These are phyloP conservation scores for Apophysomyces elegans DNA, from an alignment of 371 early-diverging fungal genomes.

Conservation along the genomic window DNA sequence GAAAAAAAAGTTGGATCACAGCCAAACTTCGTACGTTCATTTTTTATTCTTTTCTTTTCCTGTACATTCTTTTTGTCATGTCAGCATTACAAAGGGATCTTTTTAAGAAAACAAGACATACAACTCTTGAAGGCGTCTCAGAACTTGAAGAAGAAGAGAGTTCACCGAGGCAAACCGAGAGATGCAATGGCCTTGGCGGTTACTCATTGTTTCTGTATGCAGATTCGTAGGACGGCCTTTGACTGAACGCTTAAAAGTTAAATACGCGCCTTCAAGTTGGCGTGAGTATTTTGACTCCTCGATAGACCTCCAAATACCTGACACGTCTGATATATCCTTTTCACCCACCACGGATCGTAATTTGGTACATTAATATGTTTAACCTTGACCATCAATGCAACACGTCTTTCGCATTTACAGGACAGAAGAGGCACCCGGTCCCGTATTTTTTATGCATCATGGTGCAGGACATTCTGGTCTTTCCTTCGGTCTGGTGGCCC, in stretches of 20 bases:
- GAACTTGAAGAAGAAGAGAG: slow-evolving; percentile 22
- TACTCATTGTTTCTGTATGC: background rate
- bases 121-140: slow-evolving; percentile 22
- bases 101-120: slow-evolving; percentile 32
- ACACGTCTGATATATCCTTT: slow-evolving; percentile 44
- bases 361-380: background rate
- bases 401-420: slow-evolving; percentile 44
- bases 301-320: slow-evolving; percentile 29
- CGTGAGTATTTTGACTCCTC: slow-evolving; percentile 41
- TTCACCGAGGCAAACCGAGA: background rate
- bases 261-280: slow-evolving; percentile 39
- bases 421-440: slow-evolving; percentile 35
- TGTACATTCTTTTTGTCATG: slow-evolving; percentile 23
- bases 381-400: slow-evolving; percentile 15
- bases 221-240: background rate
- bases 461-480: slow-evolving; percentile 87
- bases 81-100: slow-evolving; percentile 48
- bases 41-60: slow-evolving; percentile 8
- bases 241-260: slow-evolving; percentile 12
- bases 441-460: slow-evolving; percentile 87
- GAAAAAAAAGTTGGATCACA: background rate
- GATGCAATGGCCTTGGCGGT: background rate
- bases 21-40: background rate
- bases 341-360: slow-evolving; percentile 3
- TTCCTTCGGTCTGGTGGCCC: slow-evolving; percentile 75